These are phyloP conservation scores for Boletus rufocinnamomeus DNA, from an alignment of 768 basidiomycete genomes.

Conservation along the genomic window DNA sequence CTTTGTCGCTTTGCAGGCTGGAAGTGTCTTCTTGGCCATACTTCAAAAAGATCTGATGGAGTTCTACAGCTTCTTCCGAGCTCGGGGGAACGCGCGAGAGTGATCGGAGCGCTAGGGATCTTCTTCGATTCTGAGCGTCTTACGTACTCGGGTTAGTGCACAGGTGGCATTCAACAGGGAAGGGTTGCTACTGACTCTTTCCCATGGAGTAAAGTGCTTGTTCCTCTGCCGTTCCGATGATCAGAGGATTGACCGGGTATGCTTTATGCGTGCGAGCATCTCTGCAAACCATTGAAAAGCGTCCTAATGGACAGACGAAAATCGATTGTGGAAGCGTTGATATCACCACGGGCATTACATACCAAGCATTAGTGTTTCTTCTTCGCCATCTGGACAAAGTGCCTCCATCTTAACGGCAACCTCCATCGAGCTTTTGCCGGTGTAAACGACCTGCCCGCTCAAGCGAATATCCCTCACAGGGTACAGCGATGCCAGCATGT, in stretches of 20 bases:
- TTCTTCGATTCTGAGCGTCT: slow-evolving; percentile 66
- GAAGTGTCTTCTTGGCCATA: slow-evolving; percentile 48
- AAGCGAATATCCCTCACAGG: slow-evolving; percentile 68
- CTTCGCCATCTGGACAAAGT: slow-evolving; percentile 42
- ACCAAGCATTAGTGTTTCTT: slow-evolving; percentile 67
- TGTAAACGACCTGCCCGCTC: slow-evolving; percentile 80
- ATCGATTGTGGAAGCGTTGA: background rate
- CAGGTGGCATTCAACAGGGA: background rate
- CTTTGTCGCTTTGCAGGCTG: slow-evolving; percentile 42
- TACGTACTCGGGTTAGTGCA: background rate
- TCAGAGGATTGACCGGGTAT: slow-evolving; percentile 61
- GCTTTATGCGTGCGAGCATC: slow-evolving; percentile 68
- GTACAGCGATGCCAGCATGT: slow-evolving; percentile 62
- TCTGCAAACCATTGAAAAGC: slow-evolving; percentile 90
- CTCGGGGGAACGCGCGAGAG: slow-evolving; percentile 74
- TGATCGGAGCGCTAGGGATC: slow-evolving; percentile 54
- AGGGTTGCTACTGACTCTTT: slow-evolving; percentile 48
- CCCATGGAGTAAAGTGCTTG: slow-evolving; percentile 62
- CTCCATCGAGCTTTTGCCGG: slow-evolving; percentile 78
- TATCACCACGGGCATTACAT: slow-evolving; percentile 26
- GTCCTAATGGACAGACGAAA: slow-evolving; percentile 47
- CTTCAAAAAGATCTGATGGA: slow-evolving; percentile 70
- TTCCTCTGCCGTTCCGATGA: slow-evolving; percentile 63
- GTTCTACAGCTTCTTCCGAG: slow-evolving; percentile 61
- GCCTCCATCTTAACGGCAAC: slow-evolving; percentile 86